Evolutionary conservation across 192 early-diverging fungal genomes (phyloP).

Genomic region (Coemansia nantahalensis): DNA sequence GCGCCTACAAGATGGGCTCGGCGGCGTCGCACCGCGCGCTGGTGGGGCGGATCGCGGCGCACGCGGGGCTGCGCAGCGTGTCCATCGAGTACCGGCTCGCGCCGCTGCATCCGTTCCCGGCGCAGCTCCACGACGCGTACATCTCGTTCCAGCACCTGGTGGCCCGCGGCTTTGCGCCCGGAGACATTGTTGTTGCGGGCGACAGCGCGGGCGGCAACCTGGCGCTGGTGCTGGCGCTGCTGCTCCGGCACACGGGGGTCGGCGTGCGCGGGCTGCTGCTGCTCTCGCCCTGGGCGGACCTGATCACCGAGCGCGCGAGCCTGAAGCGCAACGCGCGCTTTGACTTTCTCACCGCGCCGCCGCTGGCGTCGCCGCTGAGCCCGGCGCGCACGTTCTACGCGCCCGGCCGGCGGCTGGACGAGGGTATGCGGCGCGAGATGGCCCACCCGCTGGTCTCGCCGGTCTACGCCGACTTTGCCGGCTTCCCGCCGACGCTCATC

Average conservation of each 20-base stretch:
- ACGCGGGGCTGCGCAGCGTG: slow-evolving; percentile 28
- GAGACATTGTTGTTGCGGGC: slow-evolving; percentile 62
- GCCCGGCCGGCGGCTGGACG: slow-evolving; percentile 24
- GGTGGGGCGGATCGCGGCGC: slow-evolving; percentile 55
- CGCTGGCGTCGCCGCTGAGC: slow-evolving; percentile 18
- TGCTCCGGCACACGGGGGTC: slow-evolving; percentile 57
- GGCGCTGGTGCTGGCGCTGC: slow-evolving; percentile 57
- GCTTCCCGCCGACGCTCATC: slow-evolving; percentile 38
- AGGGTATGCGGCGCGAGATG: slow-evolving; percentile 25
- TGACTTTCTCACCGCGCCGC: slow-evolving; percentile 22
- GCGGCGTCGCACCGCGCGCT: slow-evolving; percentile 53
- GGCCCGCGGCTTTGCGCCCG: slow-evolving; percentile 56
- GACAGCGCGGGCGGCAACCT: slow-evolving; percentile 75
- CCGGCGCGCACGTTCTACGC: slow-evolving; percentile 33
- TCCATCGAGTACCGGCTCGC: slow-evolving; percentile 51
- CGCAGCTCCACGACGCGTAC: slow-evolving; percentile 63
- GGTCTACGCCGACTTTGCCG: slow-evolving; percentile 30
- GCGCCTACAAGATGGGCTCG: slow-evolving; percentile 59
- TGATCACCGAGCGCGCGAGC: slow-evolving; percentile 17
- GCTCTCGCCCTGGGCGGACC: slow-evolving; percentile 52
- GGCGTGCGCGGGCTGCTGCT: slow-evolving; percentile 57
- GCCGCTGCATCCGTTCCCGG: slow-evolving; percentile 50
- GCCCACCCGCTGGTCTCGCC: slow-evolving; percentile 45
- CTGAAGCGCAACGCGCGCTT: slow-evolving; percentile 18
- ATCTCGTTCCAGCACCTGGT: slow-evolving; percentile 57